Evolutionary conservation across 371 early-diverging fungal genomes (phyloP).

Genomic region (Mortierella sp.): DNA sequence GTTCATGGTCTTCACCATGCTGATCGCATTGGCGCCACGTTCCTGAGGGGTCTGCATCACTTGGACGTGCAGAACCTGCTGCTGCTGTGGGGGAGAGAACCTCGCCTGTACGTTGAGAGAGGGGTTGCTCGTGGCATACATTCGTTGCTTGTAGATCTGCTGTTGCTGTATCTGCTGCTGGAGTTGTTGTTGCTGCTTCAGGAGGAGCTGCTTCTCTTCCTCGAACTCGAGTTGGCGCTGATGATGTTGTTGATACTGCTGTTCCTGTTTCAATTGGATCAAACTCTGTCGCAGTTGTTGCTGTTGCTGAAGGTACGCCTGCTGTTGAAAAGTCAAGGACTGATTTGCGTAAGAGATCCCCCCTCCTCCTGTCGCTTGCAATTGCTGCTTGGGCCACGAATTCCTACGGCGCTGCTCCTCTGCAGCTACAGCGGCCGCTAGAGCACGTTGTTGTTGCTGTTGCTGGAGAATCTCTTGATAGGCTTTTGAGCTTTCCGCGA

Average conservation of each 20-base stretch:
- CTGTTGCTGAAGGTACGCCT: not conserved
- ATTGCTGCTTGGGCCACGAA: constrained; percentile 17
- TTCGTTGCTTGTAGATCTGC: not conserved
- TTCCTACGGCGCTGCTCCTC: constrained; percentile 10
- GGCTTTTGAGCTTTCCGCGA: constrained; percentile 1
- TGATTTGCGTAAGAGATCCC: not conserved
- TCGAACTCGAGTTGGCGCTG: not conserved
- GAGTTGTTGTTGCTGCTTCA: not conserved
- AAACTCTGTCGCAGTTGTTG: not conserved
- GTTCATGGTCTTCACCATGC: not conserved
- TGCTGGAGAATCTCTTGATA: not conserved
- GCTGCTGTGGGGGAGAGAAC: not conserved
- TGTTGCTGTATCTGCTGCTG: not conserved
- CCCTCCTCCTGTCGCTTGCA: too few relatives aligned
- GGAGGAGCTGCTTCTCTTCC: not conserved
- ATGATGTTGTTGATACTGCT: not conserved
- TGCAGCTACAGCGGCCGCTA: not conserved
- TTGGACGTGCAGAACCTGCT: not conserved
- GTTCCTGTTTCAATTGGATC: not conserved
- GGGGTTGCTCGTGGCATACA: not conserved
- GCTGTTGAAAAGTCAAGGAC: constrained; percentile 11
- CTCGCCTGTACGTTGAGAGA: not conserved
- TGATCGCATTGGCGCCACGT: not conserved
- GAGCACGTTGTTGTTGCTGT: not conserved
- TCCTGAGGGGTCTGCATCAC: not conserved